phyloP scores from a whole-genome alignment of 805 yeast species.

The Cyberlindnera nakhonratchasimensis region DNA sequence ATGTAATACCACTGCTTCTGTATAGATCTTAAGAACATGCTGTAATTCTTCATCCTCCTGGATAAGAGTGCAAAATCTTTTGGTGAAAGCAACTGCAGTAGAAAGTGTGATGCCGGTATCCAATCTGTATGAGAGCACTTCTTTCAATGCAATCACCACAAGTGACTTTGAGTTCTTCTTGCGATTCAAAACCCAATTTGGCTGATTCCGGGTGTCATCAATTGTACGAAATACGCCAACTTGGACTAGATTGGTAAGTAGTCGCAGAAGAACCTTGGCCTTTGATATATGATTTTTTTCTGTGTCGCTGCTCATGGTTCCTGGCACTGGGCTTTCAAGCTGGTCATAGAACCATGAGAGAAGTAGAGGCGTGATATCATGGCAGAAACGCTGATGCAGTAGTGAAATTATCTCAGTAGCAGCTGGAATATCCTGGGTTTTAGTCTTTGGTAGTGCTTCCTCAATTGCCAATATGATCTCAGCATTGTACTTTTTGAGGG shows the following conservation, averaged over 20 bases:
- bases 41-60: slow-evolving; percentile 28
- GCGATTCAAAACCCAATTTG: slow-evolving; percentile 39
- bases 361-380: slow-evolving; percentile 48
- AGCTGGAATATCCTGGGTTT: slow-evolving; percentile 56
- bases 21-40: slow-evolving; percentile 38
- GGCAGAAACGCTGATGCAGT: slow-evolving; percentile 70
- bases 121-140: slow-evolving; percentile 40
- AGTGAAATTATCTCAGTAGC: slow-evolving; percentile 66
- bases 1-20: slow-evolving; percentile 39
- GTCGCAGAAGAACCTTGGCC: slow-evolving; percentile 45
- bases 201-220: slow-evolving; percentile 42
- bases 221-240: slow-evolving; percentile 52
- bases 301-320: slow-evolving; percentile 37
- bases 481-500: slow-evolving; percentile 69
- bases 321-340: slow-evolving; percentile 34
- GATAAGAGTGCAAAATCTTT: slow-evolving; percentile 40
- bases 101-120: slow-evolving; percentile 33
- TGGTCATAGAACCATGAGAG: slow-evolving; percentile 40
- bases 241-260: slow-evolving; percentile 55
- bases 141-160: slow-evolving; percentile 42
- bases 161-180: slow-evolving; percentile 36
- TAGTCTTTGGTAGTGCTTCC: slow-evolving; percentile 56
- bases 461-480: slow-evolving; percentile 62
- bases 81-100: slow-evolving; percentile 46
- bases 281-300: slow-evolving; percentile 37